A percentile compares a stretch with the other conserved stretches of the same genome.
Conservation (phyloP, 148 eudicot genomes). For the Bassia scoparia region DNA sequence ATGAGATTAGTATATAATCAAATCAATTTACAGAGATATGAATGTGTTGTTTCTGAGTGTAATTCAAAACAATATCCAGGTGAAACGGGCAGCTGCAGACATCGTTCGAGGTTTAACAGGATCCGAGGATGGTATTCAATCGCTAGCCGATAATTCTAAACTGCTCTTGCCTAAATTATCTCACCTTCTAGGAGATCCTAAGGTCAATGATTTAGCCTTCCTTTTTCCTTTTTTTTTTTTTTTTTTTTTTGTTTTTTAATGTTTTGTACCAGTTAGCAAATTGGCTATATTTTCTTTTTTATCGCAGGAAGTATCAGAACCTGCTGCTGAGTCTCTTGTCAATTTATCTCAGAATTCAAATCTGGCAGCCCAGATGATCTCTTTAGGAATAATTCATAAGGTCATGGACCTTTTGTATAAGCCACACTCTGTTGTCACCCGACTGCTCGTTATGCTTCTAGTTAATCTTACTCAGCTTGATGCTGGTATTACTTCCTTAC, state of each 20-base stretch:
- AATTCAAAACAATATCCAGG: slow-evolving; percentile 16
- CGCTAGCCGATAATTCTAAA: slow-evolving; percentile 57
- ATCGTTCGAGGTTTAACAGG: slow-evolving; percentile 92
- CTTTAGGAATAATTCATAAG: slow-evolving; percentile 48
- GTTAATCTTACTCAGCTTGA: slow-evolving; percentile 94
- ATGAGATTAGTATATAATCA: too few species aligned
- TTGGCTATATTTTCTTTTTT: not conserved
- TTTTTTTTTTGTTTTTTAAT: too few species aligned
- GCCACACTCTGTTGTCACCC: slow-evolving; percentile 47
- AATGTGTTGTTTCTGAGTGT: not conserved
- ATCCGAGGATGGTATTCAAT: slow-evolving; percentile 71
- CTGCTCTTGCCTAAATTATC: slow-evolving; percentile 48
- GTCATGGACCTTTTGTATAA: slow-evolving; percentile 72
- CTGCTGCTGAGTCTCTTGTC: slow-evolving; percentile 83
- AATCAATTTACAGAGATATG: too few species aligned
- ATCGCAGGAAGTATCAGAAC: slow-evolving; percentile 85
- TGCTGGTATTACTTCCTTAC: slow-evolving; percentile 79
- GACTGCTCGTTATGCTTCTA: slow-evolving; percentile 76
- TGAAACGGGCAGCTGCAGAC: slow-evolving; percentile 80
- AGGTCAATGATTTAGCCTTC: too few species aligned
- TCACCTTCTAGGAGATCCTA: slow-evolving; percentile 60
- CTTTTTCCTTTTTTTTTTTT: too few species aligned
- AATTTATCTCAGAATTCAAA: slow-evolving; percentile 78
- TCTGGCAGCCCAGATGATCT: slow-evolving; percentile 71
- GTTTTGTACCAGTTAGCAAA: too few species aligned